These are phyloP conservation scores for Cairneyella variabilis DNA, from an alignment of 495 filamentous ascomycete species.

Conservation along the genomic window DNA sequence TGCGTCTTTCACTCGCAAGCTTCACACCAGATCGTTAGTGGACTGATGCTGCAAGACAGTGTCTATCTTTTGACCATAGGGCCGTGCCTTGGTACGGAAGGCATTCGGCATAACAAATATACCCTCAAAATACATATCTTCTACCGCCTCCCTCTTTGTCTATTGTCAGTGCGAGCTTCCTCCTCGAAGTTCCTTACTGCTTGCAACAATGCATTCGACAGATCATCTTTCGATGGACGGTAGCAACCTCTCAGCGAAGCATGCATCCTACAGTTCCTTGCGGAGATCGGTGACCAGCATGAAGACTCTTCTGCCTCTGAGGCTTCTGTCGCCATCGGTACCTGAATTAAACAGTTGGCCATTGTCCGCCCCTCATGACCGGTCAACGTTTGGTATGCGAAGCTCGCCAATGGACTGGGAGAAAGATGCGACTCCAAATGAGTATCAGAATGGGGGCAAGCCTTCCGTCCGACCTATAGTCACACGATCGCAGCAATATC, in stretches of 20 bases:
- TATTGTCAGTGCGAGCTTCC: neutral
- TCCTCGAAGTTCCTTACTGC: neutral
- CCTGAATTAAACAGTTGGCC: neutral
- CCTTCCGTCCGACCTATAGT: neutral
- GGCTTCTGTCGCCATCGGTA: conserved; percentile 9
- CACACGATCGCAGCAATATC: neutral
- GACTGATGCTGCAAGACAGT: too few species aligned
- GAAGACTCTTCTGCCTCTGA: conserved; percentile 23
- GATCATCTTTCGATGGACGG: neutral
- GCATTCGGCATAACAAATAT: neutral
- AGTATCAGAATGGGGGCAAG: neutral
- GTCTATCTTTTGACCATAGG: neutral
- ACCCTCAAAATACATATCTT: conserved; percentile 3
- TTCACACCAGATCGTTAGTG: too few species aligned
- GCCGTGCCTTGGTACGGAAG: neutral
- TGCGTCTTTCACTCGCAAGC: too few species aligned
- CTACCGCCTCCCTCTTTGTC: neutral
- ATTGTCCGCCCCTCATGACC: neutral
- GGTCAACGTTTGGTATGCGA: conserved; percentile 9
- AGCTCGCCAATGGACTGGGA: neutral
- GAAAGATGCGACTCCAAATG: neutral
- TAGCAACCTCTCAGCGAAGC: neutral
- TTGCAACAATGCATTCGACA: conserved; percentile 3
- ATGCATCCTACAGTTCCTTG: neutral
- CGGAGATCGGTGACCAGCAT: conserved; percentile 22